Evolutionary conservation across 345 rosid species (phyloP), one percentile per base, ranked within the genome.

Genomic region (Fremontodendron californicum): DNA sequence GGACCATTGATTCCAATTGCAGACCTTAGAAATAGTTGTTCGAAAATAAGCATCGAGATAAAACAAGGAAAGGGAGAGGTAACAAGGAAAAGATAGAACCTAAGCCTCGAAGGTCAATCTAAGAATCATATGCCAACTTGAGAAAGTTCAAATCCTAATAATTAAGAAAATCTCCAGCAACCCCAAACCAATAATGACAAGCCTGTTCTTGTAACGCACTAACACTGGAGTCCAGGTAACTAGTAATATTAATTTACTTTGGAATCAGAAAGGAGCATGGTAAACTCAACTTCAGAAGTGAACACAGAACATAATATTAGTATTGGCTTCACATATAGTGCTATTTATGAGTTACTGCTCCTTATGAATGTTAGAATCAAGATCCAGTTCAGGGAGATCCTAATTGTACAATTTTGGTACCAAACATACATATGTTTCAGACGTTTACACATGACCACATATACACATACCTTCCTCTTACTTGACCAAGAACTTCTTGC

Each of bases 401-500:
- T n/a, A 43, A 8, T 54, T 9, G 39, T 73, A 51, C 7, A 23
- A 25, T 35, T 73, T 10, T 15, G n/a, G 12, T 21, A 2, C 18
- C 31, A 73, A 15, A 39, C 5, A 54, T 71, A 46, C 33, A 29
- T 71, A 15, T n/a, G 18, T 73, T 23, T 15, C 37, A 57, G 23
- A 25, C 35, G 3, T 13, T 35, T 27, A 16, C 9, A 27, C 23
- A 42, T 9, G 11, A 48, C 9, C n/a, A n/a, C n/a, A n/a, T n/a
- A n/a, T n/a, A n/a, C 1, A 73, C 78, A 61, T 88, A 96, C 99
- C 92, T 96, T 84, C 99, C 99, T 85, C 84, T 89, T 64, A 96
- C 99, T 94, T 90, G 95, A 43, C 97, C 97, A 42, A 94, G 94
- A 85, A 94, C 78, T 83, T 91, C 95, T 83, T 94, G 94, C 48